These are phyloP conservation scores for Urostyla sp. DNA, from an alignment of 73 alveolate genomes.

Conservation along the genomic window DNA sequence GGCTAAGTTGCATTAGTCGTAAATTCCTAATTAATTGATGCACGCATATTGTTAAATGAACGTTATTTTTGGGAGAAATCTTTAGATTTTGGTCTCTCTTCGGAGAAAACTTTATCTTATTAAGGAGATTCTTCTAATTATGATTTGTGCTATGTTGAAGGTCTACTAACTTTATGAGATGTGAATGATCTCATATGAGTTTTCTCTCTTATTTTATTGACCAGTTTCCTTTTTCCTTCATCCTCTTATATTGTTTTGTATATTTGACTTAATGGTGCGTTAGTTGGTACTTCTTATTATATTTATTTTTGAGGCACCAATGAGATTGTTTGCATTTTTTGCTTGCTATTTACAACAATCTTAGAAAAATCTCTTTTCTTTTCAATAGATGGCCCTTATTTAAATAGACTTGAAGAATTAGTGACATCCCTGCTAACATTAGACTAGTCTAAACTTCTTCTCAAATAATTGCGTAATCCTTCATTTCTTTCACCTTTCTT, in stretches of 20 bases:
- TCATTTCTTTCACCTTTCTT: conserved; percentile 53
- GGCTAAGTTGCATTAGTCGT: neutral
- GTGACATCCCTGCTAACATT: neutral
- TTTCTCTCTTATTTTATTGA: too few species aligned
- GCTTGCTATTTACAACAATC: neutral
- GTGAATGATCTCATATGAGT: too few species aligned
- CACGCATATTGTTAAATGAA: conserved; percentile 11
- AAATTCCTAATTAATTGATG: conserved; percentile 37
- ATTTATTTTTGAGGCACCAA: neutral
- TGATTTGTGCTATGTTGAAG: too few species aligned
- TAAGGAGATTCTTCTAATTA: too few species aligned
- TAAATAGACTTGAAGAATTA: neutral
- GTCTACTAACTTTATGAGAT: too few species aligned
- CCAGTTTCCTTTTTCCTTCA: too few species aligned
- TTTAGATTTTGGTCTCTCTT: conserved; percentile 26
- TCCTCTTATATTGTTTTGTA: too few species aligned
- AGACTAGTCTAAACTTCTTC: conserved; percentile 37
- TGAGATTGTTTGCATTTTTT: too few species aligned
- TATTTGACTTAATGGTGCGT: too few species aligned
- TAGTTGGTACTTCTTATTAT: neutral
- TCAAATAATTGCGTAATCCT: conserved; percentile 34
- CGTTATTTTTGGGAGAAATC: neutral
- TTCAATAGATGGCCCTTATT: neutral
- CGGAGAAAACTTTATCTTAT: too few species aligned
- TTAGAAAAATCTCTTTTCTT: conserved; percentile 1